phyloP scores from a whole-genome alignment of 2,329 filamentous ascomycete genomes.

The Laburnicola sp. region DNA sequence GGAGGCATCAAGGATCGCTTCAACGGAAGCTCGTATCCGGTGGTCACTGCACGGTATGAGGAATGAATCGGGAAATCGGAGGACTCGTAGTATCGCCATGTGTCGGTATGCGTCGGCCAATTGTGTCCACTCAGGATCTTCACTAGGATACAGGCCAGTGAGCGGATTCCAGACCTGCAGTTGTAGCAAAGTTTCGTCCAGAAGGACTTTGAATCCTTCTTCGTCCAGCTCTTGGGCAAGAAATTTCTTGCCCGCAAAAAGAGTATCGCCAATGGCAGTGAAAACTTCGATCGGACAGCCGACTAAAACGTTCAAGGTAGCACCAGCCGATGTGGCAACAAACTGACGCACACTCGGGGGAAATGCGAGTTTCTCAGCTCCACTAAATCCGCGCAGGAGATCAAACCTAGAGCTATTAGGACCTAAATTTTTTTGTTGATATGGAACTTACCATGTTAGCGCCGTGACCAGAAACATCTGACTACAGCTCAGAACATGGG shows the following conservation, averaged over 20 bases:
- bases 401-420: slow-evolving; percentile 11
- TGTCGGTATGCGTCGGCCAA: slow-evolving; percentile 18
- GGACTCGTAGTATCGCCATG: slow-evolving; percentile 12
- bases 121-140: slow-evolving; percentile 14
- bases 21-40: slow-evolving; percentile 11
- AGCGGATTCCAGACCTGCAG: slow-evolving; percentile 8
- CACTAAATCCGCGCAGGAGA: slow-evolving; percentile 19
- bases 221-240: not conserved
- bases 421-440: not conserved
- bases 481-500: not conserved
- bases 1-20: slow-evolving; percentile 15
- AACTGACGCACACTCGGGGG: slow-evolving; percentile 6
- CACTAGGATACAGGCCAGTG: slow-evolving; percentile 5
- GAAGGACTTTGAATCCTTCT: slow-evolving; percentile 1
- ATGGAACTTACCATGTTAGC: slow-evolving; percentile 13
- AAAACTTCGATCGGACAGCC: slow-evolving; percentile 17
- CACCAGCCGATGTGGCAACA: slow-evolving; percentile 1
- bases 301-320: slow-evolving; percentile 10
- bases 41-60: slow-evolving; percentile 11
- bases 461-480: slow-evolving; percentile 16
- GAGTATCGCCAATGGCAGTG: slow-evolving; percentile 9
- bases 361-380: slow-evolving; percentile 20
- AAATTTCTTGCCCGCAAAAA: slow-evolving; percentile 11
- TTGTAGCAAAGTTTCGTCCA: slow-evolving; percentile 3
- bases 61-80: slow-evolving; percentile 15